phyloP scores from a whole-genome alignment of 352 stramenopile species.

The Phytopythium sindhum region DNA sequence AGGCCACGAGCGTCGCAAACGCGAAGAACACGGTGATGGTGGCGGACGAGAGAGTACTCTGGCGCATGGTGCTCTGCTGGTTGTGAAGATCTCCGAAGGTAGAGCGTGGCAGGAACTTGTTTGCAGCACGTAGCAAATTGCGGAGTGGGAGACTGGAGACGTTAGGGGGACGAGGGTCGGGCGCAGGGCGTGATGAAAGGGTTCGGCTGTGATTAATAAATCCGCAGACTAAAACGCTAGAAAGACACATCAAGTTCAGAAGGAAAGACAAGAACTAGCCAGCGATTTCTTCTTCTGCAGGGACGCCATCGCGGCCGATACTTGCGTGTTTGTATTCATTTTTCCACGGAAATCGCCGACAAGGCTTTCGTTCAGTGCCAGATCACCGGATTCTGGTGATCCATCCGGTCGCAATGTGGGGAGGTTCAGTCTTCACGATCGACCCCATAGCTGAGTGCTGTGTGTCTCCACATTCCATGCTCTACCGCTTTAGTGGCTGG shows the following conservation, averaged over 20 bases:
- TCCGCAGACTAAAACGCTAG: no score
- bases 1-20: neutral
- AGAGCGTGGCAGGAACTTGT: neutral
- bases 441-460: no score
- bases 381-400: neutral
- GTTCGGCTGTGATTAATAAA: no score
- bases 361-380: no score
- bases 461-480: no score
- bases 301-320: no score
- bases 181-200: no score
- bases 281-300: no score
- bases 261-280: no score
- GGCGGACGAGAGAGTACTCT: neutral
- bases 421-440: neutral
- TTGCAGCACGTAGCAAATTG: neutral
- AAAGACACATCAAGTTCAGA: no score
- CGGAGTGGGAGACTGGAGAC: neutral
- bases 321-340: no score
- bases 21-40: neutral
- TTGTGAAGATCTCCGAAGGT: neutral
- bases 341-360: neutral
- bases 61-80: neutral
- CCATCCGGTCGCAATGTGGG: neutral
- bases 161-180: neutral
- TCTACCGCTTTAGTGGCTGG: no score